Conservation (phyloP, 2,329 filamentous ascomycete genomes). For the Trichoderma citrinoviride region DNA sequence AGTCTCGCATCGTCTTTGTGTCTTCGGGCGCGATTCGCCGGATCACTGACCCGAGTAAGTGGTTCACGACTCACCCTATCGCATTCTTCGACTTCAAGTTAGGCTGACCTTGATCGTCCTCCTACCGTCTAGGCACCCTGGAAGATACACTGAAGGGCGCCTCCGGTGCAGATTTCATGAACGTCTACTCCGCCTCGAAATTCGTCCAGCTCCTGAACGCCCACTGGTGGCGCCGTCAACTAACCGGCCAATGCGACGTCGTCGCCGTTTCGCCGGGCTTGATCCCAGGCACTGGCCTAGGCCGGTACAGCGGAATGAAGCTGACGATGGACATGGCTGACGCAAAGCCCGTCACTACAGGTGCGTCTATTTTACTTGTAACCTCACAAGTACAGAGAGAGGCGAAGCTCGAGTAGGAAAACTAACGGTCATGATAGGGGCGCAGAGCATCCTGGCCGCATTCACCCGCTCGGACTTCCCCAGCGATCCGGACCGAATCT, state of each 20-base stretch:
- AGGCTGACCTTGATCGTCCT: neutral
- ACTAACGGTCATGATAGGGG: constrained; percentile 32
- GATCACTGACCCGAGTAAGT: constrained; percentile 40
- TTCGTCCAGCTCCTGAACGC: constrained; percentile 51
- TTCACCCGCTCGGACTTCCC: constrained; percentile 48
- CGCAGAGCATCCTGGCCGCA: constrained; percentile 44
- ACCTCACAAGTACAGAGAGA: too few relatives aligned
- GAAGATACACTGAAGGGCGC: constrained; percentile 41
- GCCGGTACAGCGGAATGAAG: constrained; percentile 30
- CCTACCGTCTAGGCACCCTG: constrained; percentile 32
- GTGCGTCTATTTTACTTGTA: constrained; percentile 30
- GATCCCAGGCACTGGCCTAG: constrained; percentile 48
- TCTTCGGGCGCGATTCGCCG: constrained; percentile 48
- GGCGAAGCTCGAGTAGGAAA: neutral
- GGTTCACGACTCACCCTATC: neutral
- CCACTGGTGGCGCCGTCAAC: constrained; percentile 56
- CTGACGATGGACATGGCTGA: constrained; percentile 40
- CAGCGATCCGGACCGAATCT: constrained; percentile 50
- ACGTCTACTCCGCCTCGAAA: constrained; percentile 46
- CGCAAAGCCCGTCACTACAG: constrained; percentile 48
- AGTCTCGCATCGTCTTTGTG: constrained; percentile 48
- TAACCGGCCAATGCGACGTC: constrained; percentile 44
- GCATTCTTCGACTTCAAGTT: neutral
- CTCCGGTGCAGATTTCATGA: constrained; percentile 33
- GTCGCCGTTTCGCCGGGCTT: constrained; percentile 55